Conservation (phyloP, 2,329 filamentous ascomycete genomes). For the Arthrinium phaeospermum region DNA sequence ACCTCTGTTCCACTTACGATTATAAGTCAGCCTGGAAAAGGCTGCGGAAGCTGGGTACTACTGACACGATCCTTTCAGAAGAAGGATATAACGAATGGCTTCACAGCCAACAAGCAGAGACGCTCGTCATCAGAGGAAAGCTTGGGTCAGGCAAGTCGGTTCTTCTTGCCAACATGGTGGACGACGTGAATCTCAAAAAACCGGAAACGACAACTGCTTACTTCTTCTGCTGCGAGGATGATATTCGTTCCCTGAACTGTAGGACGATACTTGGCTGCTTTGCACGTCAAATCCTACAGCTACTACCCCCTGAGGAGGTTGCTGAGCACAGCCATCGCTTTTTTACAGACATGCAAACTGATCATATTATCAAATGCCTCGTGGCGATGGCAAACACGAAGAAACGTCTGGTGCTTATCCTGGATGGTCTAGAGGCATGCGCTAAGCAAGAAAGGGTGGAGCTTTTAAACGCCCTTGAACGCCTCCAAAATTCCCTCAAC, state of each 20-base stretch:
- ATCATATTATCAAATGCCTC: no score
- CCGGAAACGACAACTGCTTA: slow-evolving; percentile 25
- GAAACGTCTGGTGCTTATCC: background rate
- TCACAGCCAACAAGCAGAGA: slow-evolving; percentile 22
- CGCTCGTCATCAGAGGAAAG: slow-evolving; percentile 45
- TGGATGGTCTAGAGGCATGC: background rate
- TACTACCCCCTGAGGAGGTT: background rate
- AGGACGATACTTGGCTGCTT: slow-evolving; percentile 25
- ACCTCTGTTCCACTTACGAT: slow-evolving; percentile 48
- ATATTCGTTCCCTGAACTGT: slow-evolving; percentile 14
- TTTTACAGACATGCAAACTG: no score
- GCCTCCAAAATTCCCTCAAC: background rate
- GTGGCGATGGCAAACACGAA: background rate
- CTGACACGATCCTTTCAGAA: slow-evolving; percentile 32
- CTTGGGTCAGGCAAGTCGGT: slow-evolving; percentile 53
- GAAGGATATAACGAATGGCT: slow-evolving; percentile 19
- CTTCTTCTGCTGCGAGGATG: slow-evolving; percentile 42
- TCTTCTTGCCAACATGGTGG: slow-evolving; percentile 49
- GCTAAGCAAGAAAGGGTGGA: background rate
- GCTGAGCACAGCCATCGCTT: no score
- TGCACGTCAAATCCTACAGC: slow-evolving; percentile 24
- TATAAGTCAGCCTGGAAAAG: slow-evolving; percentile 48
- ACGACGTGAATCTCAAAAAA: slow-evolving; percentile 42
- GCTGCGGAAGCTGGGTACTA: slow-evolving; percentile 45
- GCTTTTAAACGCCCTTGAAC: background rate